Base-by-base conservation (phyloP, 441 rosid genomes). In the Daphne laureola region DNA sequence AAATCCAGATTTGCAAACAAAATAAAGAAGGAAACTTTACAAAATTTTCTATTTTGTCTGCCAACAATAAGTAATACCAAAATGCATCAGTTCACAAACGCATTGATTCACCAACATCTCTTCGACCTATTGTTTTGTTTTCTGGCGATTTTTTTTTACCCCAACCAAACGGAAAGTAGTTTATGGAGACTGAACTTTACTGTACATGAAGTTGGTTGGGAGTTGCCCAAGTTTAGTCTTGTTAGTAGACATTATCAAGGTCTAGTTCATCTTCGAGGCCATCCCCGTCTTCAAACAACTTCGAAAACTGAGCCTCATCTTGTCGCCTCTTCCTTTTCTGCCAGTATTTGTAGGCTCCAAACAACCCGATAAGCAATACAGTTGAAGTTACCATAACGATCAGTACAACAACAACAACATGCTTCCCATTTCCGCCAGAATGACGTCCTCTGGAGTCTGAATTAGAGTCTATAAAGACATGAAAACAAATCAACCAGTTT, bases 271-370 rank as follows among this genome's bases (percentile, higher is more conserved):
- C 98, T 73, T 83, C 95, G 54, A 81, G 64, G 26, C 84, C 95
- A 71, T 93, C 97, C 14, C 78, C 86, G 25, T 93, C 97, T 59
- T 93, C 99, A 67, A 93, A 93, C 14, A 90, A 76, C 68, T 85
- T 81, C 59, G 87, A 65, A 64, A 93, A 93, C 58, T 86, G 73
- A 68, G 97, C 97, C 73, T 90, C 96, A 61, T 90, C 95, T 65
- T 89, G 80, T 57, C 76, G 75, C 73, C 86, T 79, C 82, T 72
- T 90, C 84, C 65, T 85, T 76, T 75, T 83, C 66, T 79, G 81
- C 67, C 96, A 80, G 65, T 72, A 70, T 65, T 65, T 87, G 60
- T 72, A 71, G 12, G 67, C 69, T 21, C 49, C 76, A 43, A 79
- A 55, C 15, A 72, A 42, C 14, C 75, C 89, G 18, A 83, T 9